These are phyloP conservation scores for Apiospora hydei DNA, from an alignment of 2,329 filamentous ascomycete species.

Conservation along the genomic window DNA sequence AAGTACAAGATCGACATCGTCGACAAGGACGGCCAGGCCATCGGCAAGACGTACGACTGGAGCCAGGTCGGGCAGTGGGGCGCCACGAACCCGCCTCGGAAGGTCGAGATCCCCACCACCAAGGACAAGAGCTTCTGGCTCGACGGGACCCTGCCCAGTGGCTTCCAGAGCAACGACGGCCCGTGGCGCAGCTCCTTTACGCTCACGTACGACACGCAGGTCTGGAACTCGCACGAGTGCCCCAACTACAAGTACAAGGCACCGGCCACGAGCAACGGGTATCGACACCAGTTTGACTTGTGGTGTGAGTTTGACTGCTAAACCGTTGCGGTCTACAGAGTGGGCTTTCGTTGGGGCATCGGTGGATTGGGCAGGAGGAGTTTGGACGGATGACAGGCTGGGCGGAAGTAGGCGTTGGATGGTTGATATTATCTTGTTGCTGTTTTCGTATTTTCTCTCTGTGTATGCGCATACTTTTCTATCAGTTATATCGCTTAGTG, in stretches of 20 bases:
- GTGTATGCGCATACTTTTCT: too few species aligned
- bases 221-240: constrained; percentile 1
- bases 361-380: not conserved
- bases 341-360: not conserved
- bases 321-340: not conserved
- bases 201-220: not conserved
- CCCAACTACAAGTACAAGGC: not conserved
- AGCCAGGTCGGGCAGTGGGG: not conserved
- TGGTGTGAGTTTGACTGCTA: constrained; percentile 14
- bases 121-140: not conserved
- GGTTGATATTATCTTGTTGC: not conserved
- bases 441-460: not conserved
- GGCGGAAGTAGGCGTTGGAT: not conserved
- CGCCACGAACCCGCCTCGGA: not conserved
- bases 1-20: constrained; percentile 9
- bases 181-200: not conserved
- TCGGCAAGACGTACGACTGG: constrained; percentile 16
- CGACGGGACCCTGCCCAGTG: not conserved
- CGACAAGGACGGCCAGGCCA: not conserved
- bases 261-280: not conserved
- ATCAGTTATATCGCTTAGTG: too few species aligned
- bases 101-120: constrained; percentile 1
- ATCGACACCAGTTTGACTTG: not conserved
- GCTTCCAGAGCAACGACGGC: not conserved
- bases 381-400: not conserved